These are phyloP conservation scores for Sphaceloma murrayae DNA, from an alignment of 2,329 filamentous ascomycete genomes.

Conservation along the genomic window DNA sequence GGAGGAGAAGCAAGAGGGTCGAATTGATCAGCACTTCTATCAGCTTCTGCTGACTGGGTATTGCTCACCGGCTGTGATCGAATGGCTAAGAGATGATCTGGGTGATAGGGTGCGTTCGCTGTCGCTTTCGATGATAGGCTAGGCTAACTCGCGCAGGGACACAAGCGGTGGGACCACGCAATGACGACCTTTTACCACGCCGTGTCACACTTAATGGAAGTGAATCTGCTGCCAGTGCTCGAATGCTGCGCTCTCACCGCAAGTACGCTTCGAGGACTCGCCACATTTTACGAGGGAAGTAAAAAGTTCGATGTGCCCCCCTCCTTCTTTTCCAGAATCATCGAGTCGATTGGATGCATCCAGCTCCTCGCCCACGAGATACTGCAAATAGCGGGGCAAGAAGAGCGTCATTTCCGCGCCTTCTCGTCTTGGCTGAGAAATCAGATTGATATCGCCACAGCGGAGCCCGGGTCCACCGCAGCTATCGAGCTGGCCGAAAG, in stretches of 20 bases:
- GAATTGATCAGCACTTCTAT: constrained; percentile 67
- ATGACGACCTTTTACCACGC: constrained; percentile 68
- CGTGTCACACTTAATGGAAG: constrained; percentile 67
- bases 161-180: constrained; percentile 91
- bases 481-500: constrained; percentile 67
- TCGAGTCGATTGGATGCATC: constrained; percentile 66
- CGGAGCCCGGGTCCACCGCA: constrained; percentile 48
- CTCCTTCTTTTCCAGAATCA: constrained; percentile 34
- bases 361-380: constrained; percentile 65
- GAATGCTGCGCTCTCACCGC: constrained; percentile 75
- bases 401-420: constrained; percentile 64
- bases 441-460: constrained; percentile 68
- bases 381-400: constrained; percentile 60
- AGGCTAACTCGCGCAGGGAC: constrained; percentile 48
- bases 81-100: constrained; percentile 82
- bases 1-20: constrained; percentile 52
- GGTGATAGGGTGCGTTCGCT: constrained; percentile 56
- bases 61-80: constrained; percentile 62
- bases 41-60: constrained; percentile 79
- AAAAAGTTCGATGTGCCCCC: constrained; percentile 45
- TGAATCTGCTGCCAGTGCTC: constrained; percentile 79
- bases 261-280: constrained; percentile 72
- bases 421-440: constrained; percentile 80
- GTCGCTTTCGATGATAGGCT: neutral
- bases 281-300: constrained; percentile 64